Evolutionary conservation across 176 grass and related monocot genomes (phyloP).

Genomic region (Eremochloa ophiuroides): DNA sequence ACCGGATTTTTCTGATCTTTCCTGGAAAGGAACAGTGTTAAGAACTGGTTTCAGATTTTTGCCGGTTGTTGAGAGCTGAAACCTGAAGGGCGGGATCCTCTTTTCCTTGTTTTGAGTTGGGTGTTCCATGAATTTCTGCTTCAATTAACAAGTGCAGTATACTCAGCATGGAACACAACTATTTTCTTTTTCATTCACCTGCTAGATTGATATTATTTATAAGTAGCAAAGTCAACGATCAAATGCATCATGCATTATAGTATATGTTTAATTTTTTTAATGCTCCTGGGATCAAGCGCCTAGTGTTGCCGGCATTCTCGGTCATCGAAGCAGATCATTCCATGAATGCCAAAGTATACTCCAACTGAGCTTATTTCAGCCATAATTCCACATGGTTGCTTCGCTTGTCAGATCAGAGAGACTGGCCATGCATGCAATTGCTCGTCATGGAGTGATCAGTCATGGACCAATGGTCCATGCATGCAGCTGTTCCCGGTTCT

Average conservation of each 20-base stretch:
- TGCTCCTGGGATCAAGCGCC: constrained; percentile 33
- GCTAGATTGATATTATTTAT: not conserved
- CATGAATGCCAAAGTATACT: not conserved
- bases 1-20: not conserved
- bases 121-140: not conserved
- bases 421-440: not conserved
- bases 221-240: constrained; percentile 28
- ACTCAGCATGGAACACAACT: not conserved
- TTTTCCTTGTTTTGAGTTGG: constrained; percentile 24
- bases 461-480: not conserved
- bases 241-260: not conserved
- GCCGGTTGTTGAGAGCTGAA: constrained; percentile 12
- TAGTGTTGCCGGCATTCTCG: not conserved
- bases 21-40: constrained; percentile 2
- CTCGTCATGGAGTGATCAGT: not conserved
- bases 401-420: not conserved
- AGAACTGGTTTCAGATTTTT: not conserved
- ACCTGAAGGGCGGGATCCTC: not conserved
- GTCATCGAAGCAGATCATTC: not conserved
- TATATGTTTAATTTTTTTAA: constrained; percentile 3
- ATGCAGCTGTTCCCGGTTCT: not conserved
- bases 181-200: not conserved
- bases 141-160: not conserved
- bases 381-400: not conserved
- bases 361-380: too few species aligned